Base-by-base conservation (phyloP, 306 rosid species). In the Delonix regia region DNA sequence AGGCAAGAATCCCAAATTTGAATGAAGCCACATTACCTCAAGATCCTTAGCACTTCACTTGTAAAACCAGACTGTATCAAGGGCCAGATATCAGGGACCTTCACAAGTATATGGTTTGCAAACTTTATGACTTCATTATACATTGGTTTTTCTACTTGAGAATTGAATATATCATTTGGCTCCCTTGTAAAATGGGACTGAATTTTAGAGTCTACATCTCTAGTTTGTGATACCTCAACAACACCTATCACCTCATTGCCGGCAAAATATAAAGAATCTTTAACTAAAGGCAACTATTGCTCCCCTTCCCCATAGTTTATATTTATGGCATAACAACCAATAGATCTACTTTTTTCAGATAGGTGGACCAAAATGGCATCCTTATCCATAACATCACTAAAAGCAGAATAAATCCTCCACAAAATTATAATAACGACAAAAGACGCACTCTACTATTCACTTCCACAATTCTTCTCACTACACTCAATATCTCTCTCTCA, bases 331-430 rank as follows among this genome's bases (percentile, higher is more conserved):
- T 81, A 80, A 55, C 69, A 22, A 62, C 66, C 81, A 2, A 68
- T 36, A 77, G 87, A 85, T 84, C 86, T 87, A 85, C 98, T 90
- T 76, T 89, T 75, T 66, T 79, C 81, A 69, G 86, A 81, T 71
- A 95, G 88, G 81, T 73, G 87, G 41, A 85, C 85, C 83, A 92
- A 84, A 82, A 92, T 86, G 61, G 80, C 63, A 74, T 83, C 87
- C 88, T 84, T 94, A 79, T 85, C 82, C 92, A 92, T 88, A 71
- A 89, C 69, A 67, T 90, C 92, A 77, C 78, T 78, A 79, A 92
- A 83, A 57, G 94, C 97, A 85, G 51, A 72, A 80, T 81, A 78
- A 76, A n/a, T n/a, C n/a, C n/a, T n/a, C n/a, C n/a, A n/a, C n/a
- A n/a, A n/a, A n/a, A n/a, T n/a, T n/a, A n/a, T n/a, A n/a, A n/a